These are phyloP conservation scores for Ceratobasidium sp. DNA, from an alignment of 1,284 basidiomycete genomes.

Conservation along the genomic window DNA sequence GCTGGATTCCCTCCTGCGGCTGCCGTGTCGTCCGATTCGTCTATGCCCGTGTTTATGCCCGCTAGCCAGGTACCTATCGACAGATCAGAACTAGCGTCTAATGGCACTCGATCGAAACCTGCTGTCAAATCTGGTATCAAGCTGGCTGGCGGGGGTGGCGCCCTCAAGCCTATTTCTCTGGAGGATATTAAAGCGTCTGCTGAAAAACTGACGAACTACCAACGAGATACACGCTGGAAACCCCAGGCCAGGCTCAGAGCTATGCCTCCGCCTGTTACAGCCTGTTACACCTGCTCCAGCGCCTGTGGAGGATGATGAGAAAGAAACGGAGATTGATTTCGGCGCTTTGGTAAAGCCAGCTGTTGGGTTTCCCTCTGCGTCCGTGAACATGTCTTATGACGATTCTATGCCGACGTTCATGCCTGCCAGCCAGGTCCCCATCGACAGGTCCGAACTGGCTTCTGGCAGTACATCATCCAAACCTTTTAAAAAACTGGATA, in stretches of 20 bases:
- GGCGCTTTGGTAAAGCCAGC: slow-evolving; percentile 15
- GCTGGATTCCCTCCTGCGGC: neutral
- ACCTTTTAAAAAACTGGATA: slow-evolving; percentile 9
- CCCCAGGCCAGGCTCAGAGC: slow-evolving; percentile 12
- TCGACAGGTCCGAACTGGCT: slow-evolving; percentile 20
- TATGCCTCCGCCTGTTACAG: slow-evolving; percentile 6
- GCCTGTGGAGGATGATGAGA: slow-evolving; percentile 16
- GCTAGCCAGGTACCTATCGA: slow-evolving; percentile 39
- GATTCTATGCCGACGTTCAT: slow-evolving; percentile 39
- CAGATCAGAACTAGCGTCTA: slow-evolving; percentile 3
- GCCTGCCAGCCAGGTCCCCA: slow-evolving; percentile 41
- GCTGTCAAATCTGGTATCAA: slow-evolving; percentile 7
- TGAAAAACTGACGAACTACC: slow-evolving; percentile 29
- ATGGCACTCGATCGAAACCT: neutral
- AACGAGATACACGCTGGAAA: slow-evolving; percentile 42
- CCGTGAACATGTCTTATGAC: slow-evolving; percentile 13
- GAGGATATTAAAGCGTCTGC: slow-evolving; percentile 39
- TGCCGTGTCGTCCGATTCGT: slow-evolving; percentile 4
- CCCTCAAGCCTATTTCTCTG: slow-evolving; percentile 26
- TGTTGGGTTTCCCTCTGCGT: neutral
- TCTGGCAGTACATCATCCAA: neutral
- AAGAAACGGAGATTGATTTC: slow-evolving; percentile 27
- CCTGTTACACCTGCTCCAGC: neutral
- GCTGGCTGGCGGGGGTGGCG: slow-evolving; percentile 30
- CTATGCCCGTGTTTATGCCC: slow-evolving; percentile 39